Evolutionary conservation across 1,284 basidiomycete species (phyloP).

Genomic region (Ganoderma sinense): DNA sequence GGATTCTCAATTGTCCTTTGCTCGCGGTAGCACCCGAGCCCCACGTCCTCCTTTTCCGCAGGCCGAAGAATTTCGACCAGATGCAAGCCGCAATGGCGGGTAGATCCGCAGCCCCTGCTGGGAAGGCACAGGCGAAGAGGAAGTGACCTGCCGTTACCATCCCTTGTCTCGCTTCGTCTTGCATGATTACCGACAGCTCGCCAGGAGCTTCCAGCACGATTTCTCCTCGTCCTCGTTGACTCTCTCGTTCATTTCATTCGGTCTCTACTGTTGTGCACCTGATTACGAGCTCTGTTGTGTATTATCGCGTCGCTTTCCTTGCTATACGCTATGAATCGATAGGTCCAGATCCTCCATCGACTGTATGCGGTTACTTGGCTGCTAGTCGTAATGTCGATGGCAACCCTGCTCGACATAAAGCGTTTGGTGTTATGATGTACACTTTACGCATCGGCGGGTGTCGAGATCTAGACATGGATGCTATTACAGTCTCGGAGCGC

Average conservation of each 20-base stretch:
- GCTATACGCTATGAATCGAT: conserved; percentile 31
- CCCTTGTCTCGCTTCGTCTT: conserved; percentile 1
- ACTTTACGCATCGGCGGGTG: no score
- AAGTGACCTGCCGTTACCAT: conserved; percentile 32
- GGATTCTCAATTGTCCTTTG: neutral
- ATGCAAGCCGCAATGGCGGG: conserved; percentile 35
- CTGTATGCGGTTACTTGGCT: conserved; percentile 7
- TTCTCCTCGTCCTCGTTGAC: conserved; percentile 18
- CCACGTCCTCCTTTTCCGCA: conserved; percentile 84
- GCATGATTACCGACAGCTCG: conserved; percentile 4
- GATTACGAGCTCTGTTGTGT: conserved; percentile 33
- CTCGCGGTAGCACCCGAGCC: conserved; percentile 77
- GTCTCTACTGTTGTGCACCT: conserved; percentile 23
- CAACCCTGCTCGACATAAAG: neutral
- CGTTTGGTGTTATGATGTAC: conserved; percentile 5
- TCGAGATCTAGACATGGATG: neutral
- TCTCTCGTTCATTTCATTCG: conserved; percentile 14
- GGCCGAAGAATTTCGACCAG: conserved; percentile 66
- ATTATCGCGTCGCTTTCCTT: conserved; percentile 32
- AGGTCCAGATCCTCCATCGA: conserved; percentile 5
- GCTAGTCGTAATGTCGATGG: neutral
- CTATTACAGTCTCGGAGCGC: neutral
- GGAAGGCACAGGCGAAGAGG: conserved; percentile 39
- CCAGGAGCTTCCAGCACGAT: conserved; percentile 14
- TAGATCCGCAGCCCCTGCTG: conserved; percentile 28